Percentiles rank a stretch among this genome's conserved stretches.
phyloP scores from a whole-genome alignment of 176 grass and related monocot species.

The Cenchrus americanus region DNA sequence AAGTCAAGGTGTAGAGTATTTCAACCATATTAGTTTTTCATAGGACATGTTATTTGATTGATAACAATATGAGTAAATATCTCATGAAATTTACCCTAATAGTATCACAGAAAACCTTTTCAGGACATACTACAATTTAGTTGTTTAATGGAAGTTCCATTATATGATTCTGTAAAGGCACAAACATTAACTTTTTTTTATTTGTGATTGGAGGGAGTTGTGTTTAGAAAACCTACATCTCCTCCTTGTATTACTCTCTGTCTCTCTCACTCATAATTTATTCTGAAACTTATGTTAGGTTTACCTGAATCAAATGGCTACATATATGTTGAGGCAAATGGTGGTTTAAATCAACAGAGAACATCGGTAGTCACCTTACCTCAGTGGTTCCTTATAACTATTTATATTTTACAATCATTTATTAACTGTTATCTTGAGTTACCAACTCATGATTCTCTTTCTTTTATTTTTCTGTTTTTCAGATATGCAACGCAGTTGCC shows the following conservation, averaged over 20 bases:
- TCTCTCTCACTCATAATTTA: conserved; percentile 8
- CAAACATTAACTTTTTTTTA: background rate
- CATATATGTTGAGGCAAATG: conserved; percentile 96
- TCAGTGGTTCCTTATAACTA: conserved; percentile 32
- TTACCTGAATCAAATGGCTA: conserved; percentile 99
- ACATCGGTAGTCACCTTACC: conserved; percentile 69
- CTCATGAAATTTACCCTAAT: background rate
- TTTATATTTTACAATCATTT: conserved; percentile 31
- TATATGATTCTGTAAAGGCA: background rate
- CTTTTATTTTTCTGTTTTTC: conserved; percentile 45
- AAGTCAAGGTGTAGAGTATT: background rate
- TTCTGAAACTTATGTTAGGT: conserved; percentile 52
- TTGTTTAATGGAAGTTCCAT: background rate
- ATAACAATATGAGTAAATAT: background rate
- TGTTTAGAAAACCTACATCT: background rate
- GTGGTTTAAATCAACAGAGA: conserved; percentile 97
- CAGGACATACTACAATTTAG: background rate
- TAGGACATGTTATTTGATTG: background rate
- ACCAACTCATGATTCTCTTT: conserved; percentile 18
- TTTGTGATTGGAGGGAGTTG: background rate
- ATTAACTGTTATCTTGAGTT: conserved; percentile 6
- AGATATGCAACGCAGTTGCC: conserved; percentile 98
- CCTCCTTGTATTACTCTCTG: background rate
- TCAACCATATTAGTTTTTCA: background rate
- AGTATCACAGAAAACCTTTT: background rate